phyloP scores from a whole-genome alignment of 805 yeast species.

The Wickerhamiella shivajii region DNA sequence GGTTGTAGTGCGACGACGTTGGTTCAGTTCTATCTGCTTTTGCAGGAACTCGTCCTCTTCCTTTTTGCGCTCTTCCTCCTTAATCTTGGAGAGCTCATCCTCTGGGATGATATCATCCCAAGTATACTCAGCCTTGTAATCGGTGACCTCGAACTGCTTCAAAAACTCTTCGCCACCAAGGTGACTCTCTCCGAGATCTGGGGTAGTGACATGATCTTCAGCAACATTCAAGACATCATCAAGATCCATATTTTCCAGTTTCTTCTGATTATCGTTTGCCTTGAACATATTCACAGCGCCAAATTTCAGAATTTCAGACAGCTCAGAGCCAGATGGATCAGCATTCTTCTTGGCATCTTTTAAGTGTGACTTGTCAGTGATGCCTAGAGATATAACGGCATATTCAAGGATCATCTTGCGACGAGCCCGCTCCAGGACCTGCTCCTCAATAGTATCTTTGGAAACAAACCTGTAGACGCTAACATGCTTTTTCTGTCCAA shows the following conservation, averaged over 20 bases:
- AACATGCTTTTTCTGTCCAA: constrained; percentile 98
- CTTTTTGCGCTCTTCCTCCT: constrained; percentile 78
- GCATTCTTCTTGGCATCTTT: constrained; percentile 40
- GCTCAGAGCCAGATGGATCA: constrained; percentile 47
- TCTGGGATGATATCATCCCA: constrained; percentile 99
- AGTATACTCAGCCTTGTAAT: constrained; percentile 92
- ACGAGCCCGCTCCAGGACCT: constrained; percentile 89
- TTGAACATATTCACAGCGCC: constrained; percentile 99
- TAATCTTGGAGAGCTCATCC: constrained; percentile 74
- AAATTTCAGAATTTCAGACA: constrained; percentile 85
- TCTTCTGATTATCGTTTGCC: constrained; percentile 87
- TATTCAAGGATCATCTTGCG: constrained; percentile 96
- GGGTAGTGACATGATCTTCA: constrained; percentile 92
- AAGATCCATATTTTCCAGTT: constrained; percentile 82
- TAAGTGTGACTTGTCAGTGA: constrained; percentile 56
- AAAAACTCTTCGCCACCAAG: constrained; percentile 96
- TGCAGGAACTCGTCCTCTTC: constrained; percentile 76
- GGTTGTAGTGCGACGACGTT: constrained; percentile 64
- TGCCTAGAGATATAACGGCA: constrained; percentile 92
- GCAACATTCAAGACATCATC: constrained; percentile 96
- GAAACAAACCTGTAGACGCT: constrained; percentile 96
- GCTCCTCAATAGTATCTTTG: constrained; percentile 96
- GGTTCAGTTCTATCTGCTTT: constrained; percentile 78
- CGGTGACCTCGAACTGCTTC: constrained; percentile 95
- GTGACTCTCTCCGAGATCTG: constrained; percentile 94